Base-by-base conservation (phyloP, 2,329 filamentous ascomycete genomes). In the Colletotrichum costaricense region DNA sequence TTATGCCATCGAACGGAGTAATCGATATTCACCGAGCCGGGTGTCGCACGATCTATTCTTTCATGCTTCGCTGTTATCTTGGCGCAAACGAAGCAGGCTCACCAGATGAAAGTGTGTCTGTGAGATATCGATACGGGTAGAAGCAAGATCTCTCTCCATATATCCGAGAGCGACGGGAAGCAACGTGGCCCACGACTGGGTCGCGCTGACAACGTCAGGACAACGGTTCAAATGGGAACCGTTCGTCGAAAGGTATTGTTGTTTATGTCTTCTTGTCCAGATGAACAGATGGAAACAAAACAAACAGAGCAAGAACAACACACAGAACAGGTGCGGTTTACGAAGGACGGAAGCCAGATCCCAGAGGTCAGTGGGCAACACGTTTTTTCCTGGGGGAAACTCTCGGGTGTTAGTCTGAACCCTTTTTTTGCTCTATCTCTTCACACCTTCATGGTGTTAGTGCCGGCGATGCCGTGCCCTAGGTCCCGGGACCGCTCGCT, bases 331-430 rank as follows among this genome's bases (percentile, higher is more conserved):
- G 28, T 35, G 28, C 4, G 55, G 42, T 49, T 49, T 9, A 49
- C 42, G 42, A 49, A 19, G 38, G 38, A 42, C 38, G 38, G 42
- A 49, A 19, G 42, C 42, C 42, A 54, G 56, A n/a, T 42, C 38
- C 28, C 55, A 49, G n/a, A 22, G 19, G 26, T 52, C 55, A 38
- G 22, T 38, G 28, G 46, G 30, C 24, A 24, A 26, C 24, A 46
- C 55, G 28, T 57, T 26, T 64, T 68, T 72, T 68, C 49, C 69
- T 57, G 35, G 26, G 42, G 38, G 16, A 49, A 57, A 11, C 62
- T 64, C 55, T 33, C 42, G 56, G 62, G 42, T 52, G 26, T 19
- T 8, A 16, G 62, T 49, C 62, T 30, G 11, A 64, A 64, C 49
- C 28, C 9, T 38, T 28, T 26, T 63, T 22, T 14, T n/a, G 54